phyloP scores from a whole-genome alignment of 176 grass and related monocot species.

The Triticum turgidum region DNA sequence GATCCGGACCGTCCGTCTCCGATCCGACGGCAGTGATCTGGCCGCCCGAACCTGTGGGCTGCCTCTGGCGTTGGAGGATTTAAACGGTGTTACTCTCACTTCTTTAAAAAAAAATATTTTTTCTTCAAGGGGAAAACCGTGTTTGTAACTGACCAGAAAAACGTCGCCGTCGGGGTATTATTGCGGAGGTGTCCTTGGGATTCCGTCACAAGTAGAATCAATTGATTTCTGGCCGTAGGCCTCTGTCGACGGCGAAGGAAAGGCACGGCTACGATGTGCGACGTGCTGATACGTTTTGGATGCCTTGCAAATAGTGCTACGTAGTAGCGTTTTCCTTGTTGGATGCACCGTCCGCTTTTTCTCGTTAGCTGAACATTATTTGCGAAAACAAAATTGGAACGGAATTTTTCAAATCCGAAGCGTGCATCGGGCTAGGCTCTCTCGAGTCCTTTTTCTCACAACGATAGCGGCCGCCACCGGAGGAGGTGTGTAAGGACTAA shows the following conservation, averaged over 20 bases:
- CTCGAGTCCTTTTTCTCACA: not conserved
- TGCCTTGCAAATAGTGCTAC: not conserved
- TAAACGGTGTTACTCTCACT: not conserved
- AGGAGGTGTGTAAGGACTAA: not conserved
- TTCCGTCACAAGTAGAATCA: not conserved
- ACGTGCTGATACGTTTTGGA: not conserved
- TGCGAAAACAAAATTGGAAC: too few relatives aligned
- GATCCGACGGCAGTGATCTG: not conserved
- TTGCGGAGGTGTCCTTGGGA: not conserved
- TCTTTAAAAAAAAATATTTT: too few relatives aligned
- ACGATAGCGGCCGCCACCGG: not conserved
- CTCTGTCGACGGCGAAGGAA: not conserved
- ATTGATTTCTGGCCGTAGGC: not conserved
- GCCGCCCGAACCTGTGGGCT: not conserved
- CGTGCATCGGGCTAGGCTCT: too few relatives aligned
- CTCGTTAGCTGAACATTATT: too few relatives aligned
- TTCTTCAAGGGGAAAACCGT: too few relatives aligned
- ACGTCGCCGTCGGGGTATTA: not conserved
- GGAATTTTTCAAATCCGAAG: too few relatives aligned
- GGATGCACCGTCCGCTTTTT: too few relatives aligned
- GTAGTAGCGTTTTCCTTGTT: too few relatives aligned
- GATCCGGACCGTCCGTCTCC: not conserved
- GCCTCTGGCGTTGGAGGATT: not conserved
- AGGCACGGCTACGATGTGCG: not conserved
- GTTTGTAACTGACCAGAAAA: not conserved